Conservation (phyloP, 2,329 filamentous ascomycete genomes). For the Aspergillus aculeatinus region DNA sequence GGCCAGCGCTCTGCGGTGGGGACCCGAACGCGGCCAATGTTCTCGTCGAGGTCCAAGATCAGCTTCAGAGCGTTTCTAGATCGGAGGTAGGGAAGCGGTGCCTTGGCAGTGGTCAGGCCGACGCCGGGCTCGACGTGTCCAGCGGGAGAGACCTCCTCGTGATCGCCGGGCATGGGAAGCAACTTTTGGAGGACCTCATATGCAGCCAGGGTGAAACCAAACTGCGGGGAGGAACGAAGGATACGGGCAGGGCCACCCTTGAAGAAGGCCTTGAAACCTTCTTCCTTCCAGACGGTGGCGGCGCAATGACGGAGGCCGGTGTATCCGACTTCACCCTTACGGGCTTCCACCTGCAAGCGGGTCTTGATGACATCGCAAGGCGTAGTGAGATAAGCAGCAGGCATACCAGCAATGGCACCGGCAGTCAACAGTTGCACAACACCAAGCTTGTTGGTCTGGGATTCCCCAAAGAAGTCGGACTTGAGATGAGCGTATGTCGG, state of each 20-base stretch:
- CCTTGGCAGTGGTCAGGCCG: constrained; percentile 62
- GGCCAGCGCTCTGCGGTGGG: constrained; percentile 45
- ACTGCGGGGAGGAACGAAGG: constrained; percentile 90
- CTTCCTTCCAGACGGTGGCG: constrained; percentile 77
- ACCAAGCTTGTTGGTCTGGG: constrained; percentile 79
- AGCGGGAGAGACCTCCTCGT: constrained; percentile 54
- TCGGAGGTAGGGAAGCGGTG: constrained; percentile 64
- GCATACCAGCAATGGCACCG: constrained; percentile 92
- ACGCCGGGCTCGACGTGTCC: constrained; percentile 65
- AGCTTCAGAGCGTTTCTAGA: constrained; percentile 93
- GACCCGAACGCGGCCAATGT: constrained; percentile 76
- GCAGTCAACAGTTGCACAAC: constrained; percentile 88
- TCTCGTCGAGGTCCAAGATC: constrained; percentile 88
- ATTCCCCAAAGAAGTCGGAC: constrained; percentile 89
- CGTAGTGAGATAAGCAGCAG: constrained; percentile 89
- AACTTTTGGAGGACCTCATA: constrained; percentile 86
- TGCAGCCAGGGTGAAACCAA: constrained; percentile 93
- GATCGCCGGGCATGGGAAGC: constrained; percentile 72
- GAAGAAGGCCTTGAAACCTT: constrained; percentile 96
- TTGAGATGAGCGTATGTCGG: constrained; percentile 94
- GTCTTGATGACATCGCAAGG: constrained; percentile 99
- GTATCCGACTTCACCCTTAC: constrained; percentile 90
- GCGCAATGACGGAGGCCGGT: constrained; percentile 84
- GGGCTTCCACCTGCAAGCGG: constrained; percentile 91
- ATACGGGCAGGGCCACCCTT: constrained; percentile 97